Base-by-base conservation (phyloP, 2,329 filamentous ascomycete species). In the Penicillium glabrum region DNA sequence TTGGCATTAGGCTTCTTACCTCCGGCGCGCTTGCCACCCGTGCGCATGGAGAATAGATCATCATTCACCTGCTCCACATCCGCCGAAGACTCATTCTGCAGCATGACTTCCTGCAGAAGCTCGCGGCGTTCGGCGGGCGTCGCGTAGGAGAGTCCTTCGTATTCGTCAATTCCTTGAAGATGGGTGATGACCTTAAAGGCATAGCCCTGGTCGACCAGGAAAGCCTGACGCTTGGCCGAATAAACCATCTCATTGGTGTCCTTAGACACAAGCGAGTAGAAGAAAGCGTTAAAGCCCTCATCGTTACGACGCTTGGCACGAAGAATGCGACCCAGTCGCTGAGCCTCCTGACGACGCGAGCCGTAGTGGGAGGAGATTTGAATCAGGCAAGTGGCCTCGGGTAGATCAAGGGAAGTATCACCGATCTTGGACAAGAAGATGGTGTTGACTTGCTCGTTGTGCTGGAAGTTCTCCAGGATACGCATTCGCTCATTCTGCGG, bases 161-260 rank as follows among this genome's bases (percentile, higher is more conserved):
- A 89, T 57, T 90, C 85, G 59, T 97, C 91, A 61, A 99, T 91
- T 50, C 93, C 95, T 68, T 93, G 89, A 8, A 99, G 82, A 69
- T 96, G 91, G 0, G 95, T 99, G 72, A 99, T 99, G 60, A 98
- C 93, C 73, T 98, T 98, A 83, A 99, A 99, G 0, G 95, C 93
- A 72, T 99, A 99, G 10, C 95, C 95, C 75, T 99, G 95, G 64
- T 99, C 95, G 23, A 99, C 93, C 1, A 99, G 82, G 79, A 99
- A 99, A 1, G 95, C 93, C 75, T 99, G 95, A 10, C 95, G 86
- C 75, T 97, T 98, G 4, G 92, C 93, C 0, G 93, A 97, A 74
- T 96, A 99, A 72, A 88, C 95, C 93, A 99, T 98, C 74, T 99
- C 95, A 60, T 93, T 89, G 0, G 95, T 99, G 71, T 99, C 95